Evolutionary conservation across 768 basidiomycete genomes (phyloP).

Genomic region (Cystobasidium tubakii): DNA sequence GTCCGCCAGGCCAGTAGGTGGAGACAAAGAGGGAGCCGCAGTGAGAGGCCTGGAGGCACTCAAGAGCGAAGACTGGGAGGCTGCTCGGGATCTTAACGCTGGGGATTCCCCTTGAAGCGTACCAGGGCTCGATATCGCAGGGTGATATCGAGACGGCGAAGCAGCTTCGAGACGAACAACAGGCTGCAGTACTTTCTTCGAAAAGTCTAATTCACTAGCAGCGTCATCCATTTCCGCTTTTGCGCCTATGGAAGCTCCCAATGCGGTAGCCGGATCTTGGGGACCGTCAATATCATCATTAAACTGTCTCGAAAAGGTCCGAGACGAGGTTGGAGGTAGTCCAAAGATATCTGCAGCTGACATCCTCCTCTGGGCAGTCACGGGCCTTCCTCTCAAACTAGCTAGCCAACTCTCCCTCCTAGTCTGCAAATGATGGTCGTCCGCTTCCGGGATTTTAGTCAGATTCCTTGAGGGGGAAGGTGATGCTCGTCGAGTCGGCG

Average conservation of each 20-base stretch:
- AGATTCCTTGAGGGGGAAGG: background rate
- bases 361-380: background rate
- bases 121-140: background rate
- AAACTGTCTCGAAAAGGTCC: background rate
- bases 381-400: constrained; percentile 2
- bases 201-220: background rate
- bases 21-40: background rate
- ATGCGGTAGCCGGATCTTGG: background rate
- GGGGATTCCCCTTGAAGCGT: background rate
- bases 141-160: background rate
- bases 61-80: constrained; percentile 3
- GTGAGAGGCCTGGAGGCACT: background rate
- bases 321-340: background rate
- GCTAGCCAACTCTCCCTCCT: background rate
- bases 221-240: background rate
- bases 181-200: background rate
- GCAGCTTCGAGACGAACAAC: background rate
- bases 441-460: background rate
- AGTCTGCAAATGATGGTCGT: background rate
- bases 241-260: background rate
- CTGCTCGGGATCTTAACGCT: background rate
- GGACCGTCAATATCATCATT: background rate
- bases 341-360: constrained; percentile 8
- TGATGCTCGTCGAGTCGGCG: background rate
- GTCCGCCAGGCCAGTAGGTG: background rate